phyloP scores from a whole-genome alignment of 2,329 filamentous ascomycete species.

The Paracamarosporium sp. region DNA sequence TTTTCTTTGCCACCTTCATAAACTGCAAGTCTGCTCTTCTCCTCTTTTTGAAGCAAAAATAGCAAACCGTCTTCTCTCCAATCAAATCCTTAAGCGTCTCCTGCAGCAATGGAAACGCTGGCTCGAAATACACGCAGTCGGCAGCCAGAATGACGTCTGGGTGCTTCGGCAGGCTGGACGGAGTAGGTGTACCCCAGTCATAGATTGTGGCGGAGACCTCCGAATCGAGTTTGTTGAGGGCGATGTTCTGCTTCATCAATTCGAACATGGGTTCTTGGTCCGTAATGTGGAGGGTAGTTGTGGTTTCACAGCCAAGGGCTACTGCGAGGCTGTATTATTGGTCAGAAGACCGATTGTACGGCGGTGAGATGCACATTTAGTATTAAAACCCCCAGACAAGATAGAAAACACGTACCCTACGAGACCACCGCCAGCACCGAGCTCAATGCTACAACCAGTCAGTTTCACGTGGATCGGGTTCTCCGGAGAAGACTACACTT shows the following conservation, averaged over 20 bases:
- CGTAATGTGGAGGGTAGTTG: conserved; percentile 76
- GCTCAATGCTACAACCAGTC: conserved; percentile 71
- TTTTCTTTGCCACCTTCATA: conserved; percentile 58
- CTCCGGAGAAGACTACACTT: conserved; percentile 66
- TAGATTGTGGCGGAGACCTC: conserved; percentile 73
- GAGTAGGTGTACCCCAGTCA: conserved; percentile 71
- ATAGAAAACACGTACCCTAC: conserved; percentile 61
- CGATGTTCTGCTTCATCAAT: conserved; percentile 86
- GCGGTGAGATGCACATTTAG: not conserved
- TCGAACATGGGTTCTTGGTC: conserved; percentile 86
- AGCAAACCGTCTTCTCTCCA: conserved; percentile 69
- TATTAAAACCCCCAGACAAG: not conserved
- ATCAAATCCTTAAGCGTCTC: conserved; percentile 78
- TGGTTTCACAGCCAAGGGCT: conserved; percentile 60
- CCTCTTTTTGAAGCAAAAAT: conserved; percentile 95
- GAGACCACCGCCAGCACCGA: conserved; percentile 90
- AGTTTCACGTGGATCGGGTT: conserved; percentile 13
- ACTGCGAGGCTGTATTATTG: conserved; percentile 58
- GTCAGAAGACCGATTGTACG: not conserved
- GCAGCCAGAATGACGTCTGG: conserved; percentile 90
- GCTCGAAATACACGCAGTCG: conserved; percentile 97
- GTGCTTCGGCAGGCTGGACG: conserved; percentile 55
- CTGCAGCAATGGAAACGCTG: conserved; percentile 87
- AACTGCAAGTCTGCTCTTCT: conserved; percentile 70
- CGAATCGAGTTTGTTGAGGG: conserved; percentile 73